These are phyloP conservation scores for Ascochyta lentis DNA, from an alignment of 2,329 filamentous ascomycete species.

Conservation along the genomic window DNA sequence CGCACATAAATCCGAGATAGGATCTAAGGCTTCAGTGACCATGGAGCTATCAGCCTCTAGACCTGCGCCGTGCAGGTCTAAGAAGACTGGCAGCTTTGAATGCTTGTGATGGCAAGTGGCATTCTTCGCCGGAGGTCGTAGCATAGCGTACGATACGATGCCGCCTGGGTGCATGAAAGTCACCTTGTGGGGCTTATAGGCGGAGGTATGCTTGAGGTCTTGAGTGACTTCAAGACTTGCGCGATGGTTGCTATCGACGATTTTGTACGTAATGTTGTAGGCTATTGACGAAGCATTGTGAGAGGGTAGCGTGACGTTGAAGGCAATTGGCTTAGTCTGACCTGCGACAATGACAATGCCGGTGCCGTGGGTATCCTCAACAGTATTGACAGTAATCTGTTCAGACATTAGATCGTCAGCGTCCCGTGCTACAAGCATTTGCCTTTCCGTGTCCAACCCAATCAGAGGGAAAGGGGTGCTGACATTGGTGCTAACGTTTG, in stretches of 20 bases:
- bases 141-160: constrained; percentile 63
- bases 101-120: constrained; percentile 34
- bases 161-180: constrained; percentile 62
- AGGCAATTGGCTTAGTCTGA: constrained; percentile 51
- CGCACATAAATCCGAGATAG: constrained; percentile 59
- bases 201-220: constrained; percentile 28
- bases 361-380: background rate
- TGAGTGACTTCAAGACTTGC: constrained; percentile 36
- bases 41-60: constrained; percentile 59
- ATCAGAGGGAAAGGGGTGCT: constrained; percentile 15
- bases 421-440: constrained; percentile 21
- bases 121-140: constrained; percentile 59
- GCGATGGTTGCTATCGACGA: constrained; percentile 10
- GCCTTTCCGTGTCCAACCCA: constrained; percentile 11
- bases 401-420: constrained; percentile 5
- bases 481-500: constrained; percentile 27
- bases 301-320: constrained; percentile 40
- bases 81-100: constrained; percentile 54
- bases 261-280: constrained; percentile 38
- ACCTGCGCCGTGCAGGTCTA: constrained; percentile 64
- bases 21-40: constrained; percentile 57
- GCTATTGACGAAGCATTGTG: constrained; percentile 34
- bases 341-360: constrained; percentile 41
- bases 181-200: constrained; percentile 58
- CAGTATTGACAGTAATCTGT: constrained; percentile 16